Conservation (phyloP, 2,329 filamentous ascomycete genomes). For the Stemphylium vesicarium region DNA sequence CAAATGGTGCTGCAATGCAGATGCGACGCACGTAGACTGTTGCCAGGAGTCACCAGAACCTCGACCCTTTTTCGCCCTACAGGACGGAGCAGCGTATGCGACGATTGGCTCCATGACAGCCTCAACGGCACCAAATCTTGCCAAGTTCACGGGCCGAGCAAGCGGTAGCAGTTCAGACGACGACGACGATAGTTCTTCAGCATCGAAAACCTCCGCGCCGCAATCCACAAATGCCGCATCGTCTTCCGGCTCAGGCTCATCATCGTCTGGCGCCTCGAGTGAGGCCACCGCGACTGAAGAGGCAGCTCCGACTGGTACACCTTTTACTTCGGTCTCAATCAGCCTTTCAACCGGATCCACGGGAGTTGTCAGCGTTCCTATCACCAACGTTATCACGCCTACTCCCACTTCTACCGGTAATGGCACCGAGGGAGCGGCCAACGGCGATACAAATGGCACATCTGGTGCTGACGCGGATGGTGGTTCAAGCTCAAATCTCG, state of each 20-base stretch:
- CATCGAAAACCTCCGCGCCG: constrained; percentile 21
- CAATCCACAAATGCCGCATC: constrained; percentile 14
- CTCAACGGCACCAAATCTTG: constrained; percentile 26
- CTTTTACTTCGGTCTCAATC: constrained; percentile 33
- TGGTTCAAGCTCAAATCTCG: constrained; percentile 29
- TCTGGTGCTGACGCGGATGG: constrained; percentile 2
- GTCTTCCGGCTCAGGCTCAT: background rate
- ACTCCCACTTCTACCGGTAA: constrained; percentile 6
- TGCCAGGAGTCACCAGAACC: constrained; percentile 40
- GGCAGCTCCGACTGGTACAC: constrained; percentile 9
- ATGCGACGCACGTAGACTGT: constrained; percentile 37
- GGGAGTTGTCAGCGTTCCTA: constrained; percentile 31
- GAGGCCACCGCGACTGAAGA: background rate
- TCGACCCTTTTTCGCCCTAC: constrained; percentile 43
- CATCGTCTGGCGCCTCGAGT: constrained; percentile 8
- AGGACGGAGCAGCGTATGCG: constrained; percentile 40
- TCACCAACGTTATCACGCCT: constrained; percentile 29
- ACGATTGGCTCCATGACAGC: constrained; percentile 37
- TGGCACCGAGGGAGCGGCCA: background rate
- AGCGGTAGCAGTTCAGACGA: constrained; percentile 9
- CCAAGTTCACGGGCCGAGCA: constrained; percentile 36
- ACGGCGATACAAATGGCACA: background rate
- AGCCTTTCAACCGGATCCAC: constrained; percentile 33
- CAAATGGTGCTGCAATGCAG: constrained; percentile 47
- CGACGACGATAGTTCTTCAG: background rate